Evolutionary conservation across 306 rosid genomes (phyloP), one percentile per base, ranked within the genome.

Genomic region (Calophaca sinica): DNA sequence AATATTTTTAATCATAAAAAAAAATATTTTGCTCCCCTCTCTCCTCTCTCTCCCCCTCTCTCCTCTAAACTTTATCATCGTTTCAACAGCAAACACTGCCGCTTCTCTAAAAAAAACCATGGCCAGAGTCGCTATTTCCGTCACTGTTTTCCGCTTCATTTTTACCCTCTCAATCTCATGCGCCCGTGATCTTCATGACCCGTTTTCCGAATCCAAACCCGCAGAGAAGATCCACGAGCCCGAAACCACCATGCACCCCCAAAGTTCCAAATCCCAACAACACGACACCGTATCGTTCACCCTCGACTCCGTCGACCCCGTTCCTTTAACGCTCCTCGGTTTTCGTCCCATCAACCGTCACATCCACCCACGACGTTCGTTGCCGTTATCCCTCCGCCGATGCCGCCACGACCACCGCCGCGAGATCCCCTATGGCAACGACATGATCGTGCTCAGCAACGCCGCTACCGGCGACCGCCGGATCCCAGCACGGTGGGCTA

Each of bases 381-480:
- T 61, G 7, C n/a, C 70, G 49, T n/a, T 66, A 0, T 46, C 83
- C 5, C 62, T 55, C 74, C 79, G 68, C 35, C 73, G 73, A 7
- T 79, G 68, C 74, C 83, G 68, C 14, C 83, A 72, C 13, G 62
- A 29, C n/a, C 83, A 55, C 74, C 75, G 35, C 68, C 83, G 67
- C 13, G 62, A 80, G 80, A 73, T 80, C 75, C 57, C 70, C 10
- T 80, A 80, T 59, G 83, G 83, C 20, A 80, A 66, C 75, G 83
- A 80, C 63, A 50, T 41, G 53, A 80, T 80, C 69, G 8, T 72
- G 1, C 6, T 1, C 2, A 45, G 6, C 9, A 55, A 66, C 9
- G 55, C 26, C 11, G 3, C 9, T 20, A 13, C 1, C 35, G 41
- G 2, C 4, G 41, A 2, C 6, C 60, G 52, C 14, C 74, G 5